Conservation (phyloP, 1,139 yeast species). For the Taphrina wiesneri region DNA sequence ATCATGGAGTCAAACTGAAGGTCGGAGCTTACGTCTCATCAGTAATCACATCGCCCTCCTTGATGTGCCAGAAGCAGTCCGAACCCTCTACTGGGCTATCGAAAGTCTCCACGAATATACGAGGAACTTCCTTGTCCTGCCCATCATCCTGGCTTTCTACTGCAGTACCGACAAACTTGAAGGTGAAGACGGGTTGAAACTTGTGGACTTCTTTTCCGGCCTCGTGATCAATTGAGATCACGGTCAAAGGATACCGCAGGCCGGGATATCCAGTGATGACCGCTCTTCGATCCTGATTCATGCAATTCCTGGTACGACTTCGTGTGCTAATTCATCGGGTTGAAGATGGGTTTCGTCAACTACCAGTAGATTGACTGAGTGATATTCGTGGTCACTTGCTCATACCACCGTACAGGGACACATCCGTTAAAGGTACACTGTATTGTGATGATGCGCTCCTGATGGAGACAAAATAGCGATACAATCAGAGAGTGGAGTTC, state of each 20-base stretch:
- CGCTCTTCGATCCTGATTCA: conserved; percentile 14
- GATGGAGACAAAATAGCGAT: neutral
- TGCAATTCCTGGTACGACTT: neutral
- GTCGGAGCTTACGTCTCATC: conserved; percentile 36
- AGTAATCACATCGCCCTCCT: conserved; percentile 59
- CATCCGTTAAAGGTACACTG: neutral
- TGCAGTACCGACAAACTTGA: conserved; percentile 59
- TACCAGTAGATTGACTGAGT: neutral
- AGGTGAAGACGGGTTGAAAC: conserved; percentile 60
- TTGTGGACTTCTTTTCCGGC: conserved; percentile 55
- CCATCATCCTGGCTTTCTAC: conserved; percentile 41
- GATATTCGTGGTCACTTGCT: neutral
- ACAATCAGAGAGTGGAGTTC: neutral
- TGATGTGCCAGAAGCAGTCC: conserved; percentile 55
- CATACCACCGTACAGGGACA: too few relatives aligned
- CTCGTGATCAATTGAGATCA: conserved; percentile 23
- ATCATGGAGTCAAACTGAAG: neutral
- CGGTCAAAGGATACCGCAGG: conserved; percentile 30
- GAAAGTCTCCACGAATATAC: conserved; percentile 54
- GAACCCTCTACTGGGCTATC: conserved; percentile 84
- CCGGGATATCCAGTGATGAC: conserved; percentile 20
- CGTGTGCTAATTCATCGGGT: neutral
- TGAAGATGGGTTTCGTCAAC: neutral
- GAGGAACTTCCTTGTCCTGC: conserved; percentile 42
- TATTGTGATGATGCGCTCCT: neutral